These are phyloP conservation scores for Globisporangium sylvaticum DNA, from an alignment of 352 stramenopile species.

Conservation along the genomic window DNA sequence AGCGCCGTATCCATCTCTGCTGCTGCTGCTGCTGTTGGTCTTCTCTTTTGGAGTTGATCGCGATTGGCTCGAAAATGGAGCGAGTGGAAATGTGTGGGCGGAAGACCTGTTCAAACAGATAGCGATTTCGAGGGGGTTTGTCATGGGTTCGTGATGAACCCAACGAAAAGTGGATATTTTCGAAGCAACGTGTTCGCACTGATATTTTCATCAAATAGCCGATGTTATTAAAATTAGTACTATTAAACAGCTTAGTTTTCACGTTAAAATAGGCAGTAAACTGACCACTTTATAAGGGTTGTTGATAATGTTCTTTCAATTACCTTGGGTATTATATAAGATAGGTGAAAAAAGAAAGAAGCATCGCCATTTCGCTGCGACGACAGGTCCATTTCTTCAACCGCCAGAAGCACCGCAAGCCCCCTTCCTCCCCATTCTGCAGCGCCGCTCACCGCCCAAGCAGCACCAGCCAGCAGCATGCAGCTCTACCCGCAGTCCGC, in stretches of 20 bases:
- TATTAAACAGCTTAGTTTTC: background rate
- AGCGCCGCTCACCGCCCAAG: background rate
- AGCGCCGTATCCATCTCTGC: slow-evolving; percentile 79
- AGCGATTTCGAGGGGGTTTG: background rate
- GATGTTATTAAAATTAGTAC: background rate
- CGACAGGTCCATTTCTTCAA: background rate
- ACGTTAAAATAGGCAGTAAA: background rate
- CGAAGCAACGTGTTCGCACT: background rate
- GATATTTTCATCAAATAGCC: background rate
- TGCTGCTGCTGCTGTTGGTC: slow-evolving; percentile 8
- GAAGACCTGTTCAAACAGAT: background rate
- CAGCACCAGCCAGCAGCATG: slow-evolving; percentile 13
- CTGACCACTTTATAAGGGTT: background rate
- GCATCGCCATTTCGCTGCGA: background rate
- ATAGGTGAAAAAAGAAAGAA: background rate
- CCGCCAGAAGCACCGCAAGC: slow-evolving; percentile 1
- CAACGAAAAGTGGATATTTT: background rate
- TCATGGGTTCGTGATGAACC: background rate
- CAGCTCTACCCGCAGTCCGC: slow-evolving; percentile 62
- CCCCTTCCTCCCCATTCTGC: background rate
- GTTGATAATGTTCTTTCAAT: background rate
- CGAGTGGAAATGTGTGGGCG: background rate
- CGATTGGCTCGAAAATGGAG: background rate
- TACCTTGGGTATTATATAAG: background rate
- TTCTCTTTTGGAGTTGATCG: background rate